These are phyloP conservation scores for Trichothecium roseum DNA, from an alignment of 2,329 filamentous ascomycete species.

Conservation along the genomic window DNA sequence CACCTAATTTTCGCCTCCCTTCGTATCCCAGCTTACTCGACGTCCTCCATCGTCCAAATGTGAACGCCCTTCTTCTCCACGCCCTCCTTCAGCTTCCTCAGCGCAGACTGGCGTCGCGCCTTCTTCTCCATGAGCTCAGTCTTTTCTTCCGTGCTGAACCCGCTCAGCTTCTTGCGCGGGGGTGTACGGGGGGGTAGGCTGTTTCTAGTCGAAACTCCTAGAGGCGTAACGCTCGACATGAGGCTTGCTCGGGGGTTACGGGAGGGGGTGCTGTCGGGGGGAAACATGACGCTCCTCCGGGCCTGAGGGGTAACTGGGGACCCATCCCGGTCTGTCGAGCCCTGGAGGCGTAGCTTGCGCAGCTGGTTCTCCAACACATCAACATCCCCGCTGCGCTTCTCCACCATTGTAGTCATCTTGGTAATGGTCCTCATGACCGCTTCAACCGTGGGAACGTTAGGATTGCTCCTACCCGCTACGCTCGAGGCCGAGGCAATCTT, in stretches of 20 bases:
- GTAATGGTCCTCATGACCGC: conserved; percentile 83
- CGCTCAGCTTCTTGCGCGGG: conserved; percentile 51
- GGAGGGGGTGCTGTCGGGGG: conserved; percentile 32
- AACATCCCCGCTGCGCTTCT: conserved; percentile 83
- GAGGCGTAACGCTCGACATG: conserved; percentile 24
- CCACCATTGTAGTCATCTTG: conserved; percentile 87
- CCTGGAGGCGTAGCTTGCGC: conserved; percentile 52
- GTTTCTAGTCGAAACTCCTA: conserved; percentile 24
- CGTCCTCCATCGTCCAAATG: conserved; percentile 39
- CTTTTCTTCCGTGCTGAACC: conserved; percentile 51
- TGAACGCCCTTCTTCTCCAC: conserved; percentile 38
- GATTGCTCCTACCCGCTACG: conserved; percentile 31
- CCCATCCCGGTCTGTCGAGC: conserved; percentile 30
- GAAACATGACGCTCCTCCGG: conserved; percentile 25
- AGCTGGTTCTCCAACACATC: conserved; percentile 84
- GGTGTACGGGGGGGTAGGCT: conserved; percentile 21
- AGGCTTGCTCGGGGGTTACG: conserved; percentile 30
- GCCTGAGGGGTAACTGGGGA: conserved; percentile 29
- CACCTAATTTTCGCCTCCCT: background rate
- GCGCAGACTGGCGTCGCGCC: conserved; percentile 40
- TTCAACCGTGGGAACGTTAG: conserved; percentile 71
- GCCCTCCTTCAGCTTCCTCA: conserved; percentile 38
- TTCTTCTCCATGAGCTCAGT: conserved; percentile 41
- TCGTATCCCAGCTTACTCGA: conserved; percentile 22
- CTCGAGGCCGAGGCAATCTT: conserved; percentile 54